phyloP scores from a whole-genome alignment of 2,329 filamentous ascomycete species.

The Penicillium sp. region DNA sequence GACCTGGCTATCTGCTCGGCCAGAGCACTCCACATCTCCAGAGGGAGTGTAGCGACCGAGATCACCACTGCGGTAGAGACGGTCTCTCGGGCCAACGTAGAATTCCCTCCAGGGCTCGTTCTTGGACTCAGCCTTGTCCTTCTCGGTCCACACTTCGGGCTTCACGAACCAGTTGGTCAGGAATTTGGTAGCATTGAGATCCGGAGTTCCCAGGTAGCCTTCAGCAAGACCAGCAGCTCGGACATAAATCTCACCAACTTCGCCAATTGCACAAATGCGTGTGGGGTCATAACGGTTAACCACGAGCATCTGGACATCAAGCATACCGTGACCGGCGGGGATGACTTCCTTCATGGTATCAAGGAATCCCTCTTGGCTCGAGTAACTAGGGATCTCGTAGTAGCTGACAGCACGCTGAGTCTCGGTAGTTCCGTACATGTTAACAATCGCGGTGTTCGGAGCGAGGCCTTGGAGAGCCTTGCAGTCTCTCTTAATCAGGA shows the following conservation, averaged over 20 bases:
- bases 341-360: conserved; percentile 74
- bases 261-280: conserved; percentile 76
- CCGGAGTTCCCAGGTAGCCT: conserved; percentile 68
- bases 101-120: conserved; percentile 76
- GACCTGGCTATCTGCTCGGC: conserved; percentile 84
- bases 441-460: conserved; percentile 74
- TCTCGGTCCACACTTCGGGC: conserved; percentile 68
- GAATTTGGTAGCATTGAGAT: conserved; percentile 76
- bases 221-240: conserved; percentile 83
- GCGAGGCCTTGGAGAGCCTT: conserved; percentile 75
- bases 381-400: conserved; percentile 73
- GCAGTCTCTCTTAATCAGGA: conserved; percentile 85
- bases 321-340: conserved; percentile 83
- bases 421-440: conserved; percentile 90
- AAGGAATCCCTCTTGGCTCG: conserved; percentile 66
- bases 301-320: conserved; percentile 85
- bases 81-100: conserved; percentile 81
- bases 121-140: conserved; percentile 60
- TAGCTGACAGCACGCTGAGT: conserved; percentile 81
- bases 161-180: conserved; percentile 86
- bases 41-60: conserved; percentile 73
- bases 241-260: conserved; percentile 83
- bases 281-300: conserved; percentile 71
- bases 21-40: conserved; percentile 77
- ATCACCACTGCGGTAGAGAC: conserved; percentile 86